Percentiles rank a stretch among this genome's conserved stretches.
Evolutionary conservation across 495 filamentous ascomycete species (phyloP).

Genomic region (Geopyxis carbonaria): DNA sequence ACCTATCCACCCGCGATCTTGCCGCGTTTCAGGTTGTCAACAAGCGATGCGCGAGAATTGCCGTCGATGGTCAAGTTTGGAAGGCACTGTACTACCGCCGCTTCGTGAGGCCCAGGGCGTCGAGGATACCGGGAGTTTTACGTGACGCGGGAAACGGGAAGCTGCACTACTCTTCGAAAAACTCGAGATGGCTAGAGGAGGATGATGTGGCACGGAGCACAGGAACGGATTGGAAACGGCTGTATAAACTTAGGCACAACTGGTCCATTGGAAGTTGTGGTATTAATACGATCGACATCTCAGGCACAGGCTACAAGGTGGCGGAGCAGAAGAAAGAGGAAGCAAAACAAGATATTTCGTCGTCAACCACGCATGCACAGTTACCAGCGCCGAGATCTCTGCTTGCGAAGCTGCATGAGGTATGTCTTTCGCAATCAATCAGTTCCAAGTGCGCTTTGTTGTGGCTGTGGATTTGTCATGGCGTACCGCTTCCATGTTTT

Average conservation of each 20-base stretch:
- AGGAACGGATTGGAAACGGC: conserved; percentile 65
- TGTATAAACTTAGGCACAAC: conserved; percentile 81
- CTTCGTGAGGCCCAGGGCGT: conserved; percentile 72
- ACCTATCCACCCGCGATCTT: conserved; percentile 50
- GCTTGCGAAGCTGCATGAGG: conserved; percentile 20
- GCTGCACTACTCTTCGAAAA: conserved; percentile 50
- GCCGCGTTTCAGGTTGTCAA: conserved; percentile 60
- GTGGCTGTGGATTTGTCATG: background rate
- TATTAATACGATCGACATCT: conserved; percentile 57
- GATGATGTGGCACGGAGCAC: conserved; percentile 37
- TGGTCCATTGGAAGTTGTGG: conserved; percentile 74
- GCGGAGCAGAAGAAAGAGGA: background rate
- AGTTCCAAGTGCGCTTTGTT: background rate
- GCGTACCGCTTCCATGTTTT: no score
- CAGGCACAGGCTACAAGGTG: conserved; percentile 11
- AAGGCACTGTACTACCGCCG: conserved; percentile 73
- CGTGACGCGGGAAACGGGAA: conserved; percentile 24
- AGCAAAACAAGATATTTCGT: background rate
- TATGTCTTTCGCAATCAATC: conserved; percentile 12
- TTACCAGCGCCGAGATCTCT: conserved; percentile 37
- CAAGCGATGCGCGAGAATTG: conserved; percentile 54
- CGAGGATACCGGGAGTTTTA: conserved; percentile 51
- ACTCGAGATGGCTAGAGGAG: conserved; percentile 73
- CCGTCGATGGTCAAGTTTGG: conserved; percentile 79
- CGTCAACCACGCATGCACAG: conserved; percentile 29